Evolutionary conservation across 1,139 yeast species (phyloP).

Genomic region (Kluyveromyces sp.): DNA sequence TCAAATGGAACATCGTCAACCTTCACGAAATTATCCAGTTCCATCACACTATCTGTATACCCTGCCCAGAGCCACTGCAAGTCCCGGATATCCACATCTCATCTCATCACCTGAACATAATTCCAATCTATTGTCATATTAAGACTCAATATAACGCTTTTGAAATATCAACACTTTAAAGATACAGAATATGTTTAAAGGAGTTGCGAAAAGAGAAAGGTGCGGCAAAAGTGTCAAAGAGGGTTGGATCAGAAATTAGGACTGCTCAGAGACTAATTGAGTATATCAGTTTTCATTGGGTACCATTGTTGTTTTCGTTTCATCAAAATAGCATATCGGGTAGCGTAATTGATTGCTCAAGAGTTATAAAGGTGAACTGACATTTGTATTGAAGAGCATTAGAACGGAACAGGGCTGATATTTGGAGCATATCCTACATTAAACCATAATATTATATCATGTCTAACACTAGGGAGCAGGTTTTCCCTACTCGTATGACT

Average conservation of each 20-base stretch:
- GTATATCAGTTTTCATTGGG: background rate
- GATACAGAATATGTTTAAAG: too few species aligned
- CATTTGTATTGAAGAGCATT: background rate
- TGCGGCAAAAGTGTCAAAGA: background rate
- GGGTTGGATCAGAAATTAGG: background rate
- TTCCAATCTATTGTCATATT: too few species aligned
- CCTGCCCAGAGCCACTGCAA: background rate
- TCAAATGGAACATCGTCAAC: slow-evolving; percentile 29
- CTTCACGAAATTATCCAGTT: slow-evolving; percentile 12
- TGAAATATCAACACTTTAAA: too few species aligned
- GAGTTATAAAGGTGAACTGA: background rate
- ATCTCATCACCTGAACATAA: too few species aligned
- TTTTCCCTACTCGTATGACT: slow-evolving; percentile 97
- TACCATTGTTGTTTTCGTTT: background rate
- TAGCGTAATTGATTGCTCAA: background rate
- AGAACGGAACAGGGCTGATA: background rate
- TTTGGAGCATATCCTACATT: too few species aligned
- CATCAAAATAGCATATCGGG: background rate
- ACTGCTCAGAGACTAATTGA: background rate
- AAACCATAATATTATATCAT: slow-evolving; percentile 11
- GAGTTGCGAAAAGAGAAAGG: too few species aligned
- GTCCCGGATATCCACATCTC: background rate
- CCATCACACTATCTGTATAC: background rate
- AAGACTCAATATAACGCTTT: too few species aligned
- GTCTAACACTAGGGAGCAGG: slow-evolving; percentile 59